These are phyloP conservation scores for Dalbergia cochinchinensis DNA, from an alignment of 306 rosid species.

Conservation along the genomic window DNA sequence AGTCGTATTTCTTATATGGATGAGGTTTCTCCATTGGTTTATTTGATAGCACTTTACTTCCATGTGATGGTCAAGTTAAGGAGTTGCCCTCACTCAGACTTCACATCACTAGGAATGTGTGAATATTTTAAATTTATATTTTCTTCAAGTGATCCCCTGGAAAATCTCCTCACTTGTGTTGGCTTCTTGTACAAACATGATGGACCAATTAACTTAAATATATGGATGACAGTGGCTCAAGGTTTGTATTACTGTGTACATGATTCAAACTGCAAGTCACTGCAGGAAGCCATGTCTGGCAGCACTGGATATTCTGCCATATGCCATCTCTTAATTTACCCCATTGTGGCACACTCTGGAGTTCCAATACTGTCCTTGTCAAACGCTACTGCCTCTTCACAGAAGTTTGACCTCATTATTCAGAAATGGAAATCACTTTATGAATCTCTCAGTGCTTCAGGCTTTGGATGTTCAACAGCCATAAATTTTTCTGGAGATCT, in stretches of 20 bases:
- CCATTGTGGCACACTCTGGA: constrained; percentile 60
- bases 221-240: constrained; percentile 71
- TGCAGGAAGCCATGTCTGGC: constrained; percentile 58
- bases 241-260: constrained; percentile 55
- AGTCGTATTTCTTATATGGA: constrained; percentile 66
- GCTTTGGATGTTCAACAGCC: constrained; percentile 52
- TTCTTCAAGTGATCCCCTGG: constrained; percentile 64
- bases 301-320: constrained; percentile 49
- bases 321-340: constrained; percentile 69
- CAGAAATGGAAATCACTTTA: constrained; percentile 78
- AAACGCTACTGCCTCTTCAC: constrained; percentile 45
- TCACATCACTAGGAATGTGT: constrained; percentile 49
- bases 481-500: constrained; percentile 63
- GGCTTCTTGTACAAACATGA: constrained; percentile 62
- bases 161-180: constrained; percentile 55
- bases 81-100: constrained; percentile 44
- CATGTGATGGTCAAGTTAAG: constrained; percentile 56
- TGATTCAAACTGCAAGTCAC: constrained; percentile 53
- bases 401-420: constrained; percentile 56
- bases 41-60: constrained; percentile 69
- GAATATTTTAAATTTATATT: constrained; percentile 66
- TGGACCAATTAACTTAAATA: constrained; percentile 59
- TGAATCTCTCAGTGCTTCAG: constrained; percentile 57
- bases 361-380: constrained; percentile 48
- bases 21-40: constrained; percentile 81